Evolutionary conservation across 2,329 filamentous ascomycete genomes (phyloP).

Genomic region (Alternaria gansuensis): DNA sequence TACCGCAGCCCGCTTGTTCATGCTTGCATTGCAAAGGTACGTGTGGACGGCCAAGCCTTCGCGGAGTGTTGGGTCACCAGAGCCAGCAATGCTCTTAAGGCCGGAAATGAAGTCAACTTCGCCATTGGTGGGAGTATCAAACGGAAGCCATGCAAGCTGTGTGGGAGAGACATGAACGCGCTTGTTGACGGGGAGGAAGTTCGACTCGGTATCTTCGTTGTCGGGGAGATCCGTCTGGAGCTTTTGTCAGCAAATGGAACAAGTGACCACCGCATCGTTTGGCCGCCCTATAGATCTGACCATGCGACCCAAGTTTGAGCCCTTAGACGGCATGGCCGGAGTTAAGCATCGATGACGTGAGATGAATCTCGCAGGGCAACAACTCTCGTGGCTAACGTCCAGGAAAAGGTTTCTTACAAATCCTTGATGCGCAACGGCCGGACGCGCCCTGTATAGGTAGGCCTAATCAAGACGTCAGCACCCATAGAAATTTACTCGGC

Average conservation of each 20-base stretch:
- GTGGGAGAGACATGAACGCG: conserved; percentile 51
- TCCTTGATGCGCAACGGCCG: conserved; percentile 52
- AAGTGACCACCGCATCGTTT: conserved; percentile 2
- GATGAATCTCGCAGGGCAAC: neutral
- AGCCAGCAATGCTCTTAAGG: conserved; percentile 51
- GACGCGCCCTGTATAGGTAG: conserved; percentile 50
- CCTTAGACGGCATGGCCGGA: neutral
- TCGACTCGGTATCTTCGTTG: conserved; percentile 49
- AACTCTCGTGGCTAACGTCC: conserved; percentile 1
- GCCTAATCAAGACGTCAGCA: conserved; percentile 21
- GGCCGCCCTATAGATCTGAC: neutral
- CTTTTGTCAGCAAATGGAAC: conserved; percentile 36
- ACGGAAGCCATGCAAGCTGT: conserved; percentile 51
- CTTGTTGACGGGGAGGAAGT: conserved; percentile 49
- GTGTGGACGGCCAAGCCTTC: conserved; percentile 50
- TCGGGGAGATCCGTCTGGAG: conserved; percentile 48
- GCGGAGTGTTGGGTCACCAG: conserved; percentile 51
- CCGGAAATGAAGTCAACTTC: conserved; percentile 48
- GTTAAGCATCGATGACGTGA: conserved; percentile 11
- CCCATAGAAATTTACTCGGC: neutral
- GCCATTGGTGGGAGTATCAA: conserved; percentile 46
- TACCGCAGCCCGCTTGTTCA: conserved; percentile 59
- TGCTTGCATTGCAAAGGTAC: conserved; percentile 49
- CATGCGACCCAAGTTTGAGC: neutral
- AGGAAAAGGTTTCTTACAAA: conserved; percentile 41